Percentiles rank a stretch among this genome's conserved stretches.
These are phyloP conservation scores for Cystobasidiopsis lactophilus DNA, from an alignment of 768 basidiomycete species.

Conservation along the genomic window DNA sequence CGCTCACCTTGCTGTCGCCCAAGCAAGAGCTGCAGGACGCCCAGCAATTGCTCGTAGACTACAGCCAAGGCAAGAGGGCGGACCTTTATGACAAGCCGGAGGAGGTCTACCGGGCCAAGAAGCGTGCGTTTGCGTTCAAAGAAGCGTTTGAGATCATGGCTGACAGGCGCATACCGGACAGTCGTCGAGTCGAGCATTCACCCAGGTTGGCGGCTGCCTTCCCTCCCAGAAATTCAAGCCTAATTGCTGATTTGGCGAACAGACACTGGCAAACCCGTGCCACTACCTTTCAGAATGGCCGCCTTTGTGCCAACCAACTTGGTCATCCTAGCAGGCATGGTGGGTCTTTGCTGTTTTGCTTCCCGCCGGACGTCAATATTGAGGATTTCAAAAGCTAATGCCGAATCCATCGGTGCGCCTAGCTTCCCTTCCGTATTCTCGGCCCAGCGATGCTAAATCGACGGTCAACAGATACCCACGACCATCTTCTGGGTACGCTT, in stretches of 20 bases:
- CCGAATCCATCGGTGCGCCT: slow-evolving; percentile 19
- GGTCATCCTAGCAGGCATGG: slow-evolving; percentile 15
- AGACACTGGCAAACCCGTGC: slow-evolving; percentile 27
- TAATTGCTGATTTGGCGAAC: slow-evolving; percentile 2
- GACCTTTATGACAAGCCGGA: slow-evolving; percentile 13
- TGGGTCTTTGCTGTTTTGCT: background rate
- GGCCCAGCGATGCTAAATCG: background rate
- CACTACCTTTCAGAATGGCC: slow-evolving; percentile 27
- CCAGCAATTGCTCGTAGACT: slow-evolving; percentile 15
- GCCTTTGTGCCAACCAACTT: slow-evolving; percentile 30
- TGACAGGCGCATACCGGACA: background rate
- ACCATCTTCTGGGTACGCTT: background rate
- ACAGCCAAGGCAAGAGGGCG: slow-evolving; percentile 10
- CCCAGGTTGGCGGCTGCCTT: slow-evolving; percentile 12
- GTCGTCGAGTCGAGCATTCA: slow-evolving; percentile 19
- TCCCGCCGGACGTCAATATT: slow-evolving; percentile 1
- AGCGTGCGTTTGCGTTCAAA: slow-evolving; percentile 9
- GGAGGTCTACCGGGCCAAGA: slow-evolving; percentile 17
- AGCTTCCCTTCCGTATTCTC: slow-evolving; percentile 18
- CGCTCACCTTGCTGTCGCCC: slow-evolving; percentile 19
- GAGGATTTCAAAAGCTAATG: slow-evolving; percentile 26
- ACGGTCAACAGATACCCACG: background rate
- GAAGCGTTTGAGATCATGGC: background rate
- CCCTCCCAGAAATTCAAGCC: background rate
- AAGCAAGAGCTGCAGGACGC: slow-evolving; percentile 11